Conservation (phyloP, 2,329 filamentous ascomycete genomes). For the Chlorencoelia australis region DNA sequence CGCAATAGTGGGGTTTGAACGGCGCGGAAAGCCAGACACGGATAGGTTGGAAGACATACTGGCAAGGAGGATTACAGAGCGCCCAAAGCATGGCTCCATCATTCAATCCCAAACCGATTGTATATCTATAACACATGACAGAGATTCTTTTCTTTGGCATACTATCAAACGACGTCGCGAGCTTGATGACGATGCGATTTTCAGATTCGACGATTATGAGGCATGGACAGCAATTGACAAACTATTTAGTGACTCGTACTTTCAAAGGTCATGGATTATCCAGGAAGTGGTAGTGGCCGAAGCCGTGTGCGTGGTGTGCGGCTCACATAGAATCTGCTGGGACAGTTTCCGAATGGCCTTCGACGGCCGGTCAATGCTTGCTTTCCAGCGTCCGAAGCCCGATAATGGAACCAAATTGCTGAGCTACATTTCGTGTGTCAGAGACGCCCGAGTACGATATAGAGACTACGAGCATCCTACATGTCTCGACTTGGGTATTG, state of each 20-base stretch:
- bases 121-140: slow-evolving; percentile 1
- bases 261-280: slow-evolving; percentile 4
- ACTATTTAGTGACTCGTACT: slow-evolving; percentile 2
- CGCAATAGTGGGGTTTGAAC: slow-evolving; percentile 1
- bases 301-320: slow-evolving; percentile 1
- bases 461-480: background rate
- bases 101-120: background rate
- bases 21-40: background rate
- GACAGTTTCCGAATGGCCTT: slow-evolving; percentile 1
- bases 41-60: slow-evolving; percentile 3
- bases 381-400: background rate
- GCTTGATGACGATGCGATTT: slow-evolving; percentile 4
- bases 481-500: slow-evolving; percentile 1
- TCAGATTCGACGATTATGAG: slow-evolving; percentile 1
- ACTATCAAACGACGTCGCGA: background rate
- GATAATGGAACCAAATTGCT: slow-evolving; percentile 1
- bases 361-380: background rate
- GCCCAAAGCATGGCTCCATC: slow-evolving; percentile 2
- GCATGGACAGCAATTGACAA: slow-evolving; percentile 1
- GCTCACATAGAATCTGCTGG: background rate
- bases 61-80: background rate
- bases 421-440: background rate
- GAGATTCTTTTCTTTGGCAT: background rate
- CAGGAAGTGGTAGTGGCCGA: slow-evolving; percentile 4
- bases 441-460: slow-evolving; percentile 3